phyloP scores from a whole-genome alignment of 2,329 filamentous ascomycete species.

The Aphanocladium album region DNA sequence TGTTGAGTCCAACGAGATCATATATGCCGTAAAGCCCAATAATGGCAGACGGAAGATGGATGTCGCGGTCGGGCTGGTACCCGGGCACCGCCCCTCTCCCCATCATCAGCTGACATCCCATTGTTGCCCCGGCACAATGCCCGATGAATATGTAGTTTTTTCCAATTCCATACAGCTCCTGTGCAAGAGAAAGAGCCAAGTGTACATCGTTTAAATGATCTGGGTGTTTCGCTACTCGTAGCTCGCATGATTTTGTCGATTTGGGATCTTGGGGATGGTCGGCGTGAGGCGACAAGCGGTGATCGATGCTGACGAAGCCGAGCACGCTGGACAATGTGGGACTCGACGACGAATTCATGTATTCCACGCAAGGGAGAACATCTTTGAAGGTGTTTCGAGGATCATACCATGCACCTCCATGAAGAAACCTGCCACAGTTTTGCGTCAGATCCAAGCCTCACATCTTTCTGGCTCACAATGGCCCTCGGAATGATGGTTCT shows the following conservation, averaged over 20 bases:
- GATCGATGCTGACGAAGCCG: not conserved
- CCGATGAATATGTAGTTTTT: not conserved
- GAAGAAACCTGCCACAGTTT: constrained; percentile 26
- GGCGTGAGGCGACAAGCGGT: not conserved
- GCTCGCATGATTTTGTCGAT: not conserved
- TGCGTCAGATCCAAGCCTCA: too few species aligned
- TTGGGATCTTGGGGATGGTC: not conserved
- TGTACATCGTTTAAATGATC: not conserved
- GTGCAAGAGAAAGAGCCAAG: not conserved
- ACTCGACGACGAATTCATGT: not conserved
- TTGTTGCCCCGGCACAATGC: not conserved
- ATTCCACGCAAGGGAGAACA: not conserved
- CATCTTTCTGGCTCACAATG: too few species aligned
- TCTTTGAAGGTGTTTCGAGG: not conserved
- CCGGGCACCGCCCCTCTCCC: too few species aligned
- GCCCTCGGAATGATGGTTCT: too few species aligned
- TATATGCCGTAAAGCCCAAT: not conserved
- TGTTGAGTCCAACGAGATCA: not conserved
- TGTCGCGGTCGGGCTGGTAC: not conserved
- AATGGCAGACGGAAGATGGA: not conserved
- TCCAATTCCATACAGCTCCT: not conserved
- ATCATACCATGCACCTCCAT: not conserved
- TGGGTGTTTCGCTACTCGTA: not conserved
- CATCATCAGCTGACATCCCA: not conserved
- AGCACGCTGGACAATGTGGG: not conserved